phyloP scores from a whole-genome alignment of 768 basidiomycete species.

The Lactarius hengduanensis region DNA sequence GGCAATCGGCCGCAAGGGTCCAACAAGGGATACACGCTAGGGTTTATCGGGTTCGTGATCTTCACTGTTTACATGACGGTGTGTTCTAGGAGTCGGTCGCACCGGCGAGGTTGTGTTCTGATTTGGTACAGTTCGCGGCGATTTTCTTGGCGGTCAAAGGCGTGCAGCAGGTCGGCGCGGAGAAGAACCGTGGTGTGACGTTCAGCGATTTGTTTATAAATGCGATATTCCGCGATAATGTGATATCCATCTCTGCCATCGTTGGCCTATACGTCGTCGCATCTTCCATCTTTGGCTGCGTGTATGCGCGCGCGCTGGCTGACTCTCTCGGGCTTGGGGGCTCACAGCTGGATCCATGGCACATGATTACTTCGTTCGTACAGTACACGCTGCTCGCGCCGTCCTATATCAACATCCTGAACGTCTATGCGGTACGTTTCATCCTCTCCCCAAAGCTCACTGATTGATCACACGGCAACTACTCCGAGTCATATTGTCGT shows the following conservation, averaged over 20 bases:
- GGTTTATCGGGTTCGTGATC: constrained; percentile 83
- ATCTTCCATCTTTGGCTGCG: constrained; percentile 32
- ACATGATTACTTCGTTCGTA: constrained; percentile 96
- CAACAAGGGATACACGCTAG: constrained; percentile 81
- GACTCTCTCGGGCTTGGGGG: background rate
- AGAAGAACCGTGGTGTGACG: constrained; percentile 46
- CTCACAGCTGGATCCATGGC: constrained; percentile 89
- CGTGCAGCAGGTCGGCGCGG: constrained; percentile 55
- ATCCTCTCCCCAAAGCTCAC: background rate
- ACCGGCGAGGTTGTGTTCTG: constrained; percentile 1
- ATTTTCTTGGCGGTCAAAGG: constrained; percentile 83
- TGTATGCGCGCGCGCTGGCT: constrained; percentile 15
- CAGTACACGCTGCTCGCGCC: constrained; percentile 92
- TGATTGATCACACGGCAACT: background rate
- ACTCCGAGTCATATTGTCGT: no score
- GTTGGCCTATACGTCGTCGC: constrained; percentile 85
- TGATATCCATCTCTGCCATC: constrained; percentile 83
- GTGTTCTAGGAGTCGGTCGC: constrained; percentile 29
- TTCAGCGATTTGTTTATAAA: constrained; percentile 72
- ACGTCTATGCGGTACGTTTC: constrained; percentile 64
- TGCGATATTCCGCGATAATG: constrained; percentile 78
- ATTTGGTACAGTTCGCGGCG: constrained; percentile 55
- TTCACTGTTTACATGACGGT: constrained; percentile 98
- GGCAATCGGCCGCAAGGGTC: constrained; percentile 92
- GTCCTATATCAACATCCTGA: constrained; percentile 90